Conservation (phyloP, 2,329 filamentous ascomycete species). For the Zymoseptoria tritici region DNA sequence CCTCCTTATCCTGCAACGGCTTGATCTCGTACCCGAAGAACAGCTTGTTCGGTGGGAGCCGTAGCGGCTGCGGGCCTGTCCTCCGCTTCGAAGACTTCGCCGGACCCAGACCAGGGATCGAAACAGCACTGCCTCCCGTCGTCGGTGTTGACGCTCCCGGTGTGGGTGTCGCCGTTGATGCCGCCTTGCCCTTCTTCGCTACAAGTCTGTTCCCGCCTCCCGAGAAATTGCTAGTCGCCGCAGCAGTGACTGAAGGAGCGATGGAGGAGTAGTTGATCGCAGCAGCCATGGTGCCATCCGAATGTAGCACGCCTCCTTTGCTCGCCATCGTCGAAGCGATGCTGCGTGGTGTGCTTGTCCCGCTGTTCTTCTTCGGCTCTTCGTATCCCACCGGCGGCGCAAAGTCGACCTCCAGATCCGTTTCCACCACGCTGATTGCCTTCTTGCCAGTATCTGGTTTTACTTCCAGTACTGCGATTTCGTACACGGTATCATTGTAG, state of each 20-base stretch:
- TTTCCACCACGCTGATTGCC: constrained; percentile 87
- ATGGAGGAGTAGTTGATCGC: constrained; percentile 95
- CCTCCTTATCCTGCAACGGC: constrained; percentile 71
- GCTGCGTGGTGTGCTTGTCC: constrained; percentile 79
- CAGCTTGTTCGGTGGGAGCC: constrained; percentile 78
- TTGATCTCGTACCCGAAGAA: constrained; percentile 96
- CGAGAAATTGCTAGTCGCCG: constrained; percentile 68
- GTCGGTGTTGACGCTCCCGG: constrained; percentile 48
- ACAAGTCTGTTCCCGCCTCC: constrained; percentile 74
- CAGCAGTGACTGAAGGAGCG: constrained; percentile 63
- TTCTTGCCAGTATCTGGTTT: constrained; percentile 79
- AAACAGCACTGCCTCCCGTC: constrained; percentile 40
- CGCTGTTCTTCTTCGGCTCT: constrained; percentile 69
- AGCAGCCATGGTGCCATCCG: constrained; percentile 89
- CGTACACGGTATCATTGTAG: constrained; percentile 91
- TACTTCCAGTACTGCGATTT: constrained; percentile 87
- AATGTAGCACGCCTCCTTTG: constrained; percentile 66
- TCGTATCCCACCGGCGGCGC: constrained; percentile 90
- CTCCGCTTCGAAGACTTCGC: constrained; percentile 40
- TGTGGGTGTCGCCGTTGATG: constrained; percentile 19
- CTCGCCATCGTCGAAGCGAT: constrained; percentile 44
- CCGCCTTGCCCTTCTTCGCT: constrained; percentile 68
- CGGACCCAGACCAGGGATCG: constrained; percentile 22
- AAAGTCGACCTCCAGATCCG: constrained; percentile 93
- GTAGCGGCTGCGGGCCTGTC: constrained; percentile 78